A percentile compares a stretch with the other conserved stretches of the same genome.
These are phyloP conservation scores for Sporothrix variecibatus DNA, from an alignment of 2,329 filamentous ascomycete genomes.

Conservation along the genomic window DNA sequence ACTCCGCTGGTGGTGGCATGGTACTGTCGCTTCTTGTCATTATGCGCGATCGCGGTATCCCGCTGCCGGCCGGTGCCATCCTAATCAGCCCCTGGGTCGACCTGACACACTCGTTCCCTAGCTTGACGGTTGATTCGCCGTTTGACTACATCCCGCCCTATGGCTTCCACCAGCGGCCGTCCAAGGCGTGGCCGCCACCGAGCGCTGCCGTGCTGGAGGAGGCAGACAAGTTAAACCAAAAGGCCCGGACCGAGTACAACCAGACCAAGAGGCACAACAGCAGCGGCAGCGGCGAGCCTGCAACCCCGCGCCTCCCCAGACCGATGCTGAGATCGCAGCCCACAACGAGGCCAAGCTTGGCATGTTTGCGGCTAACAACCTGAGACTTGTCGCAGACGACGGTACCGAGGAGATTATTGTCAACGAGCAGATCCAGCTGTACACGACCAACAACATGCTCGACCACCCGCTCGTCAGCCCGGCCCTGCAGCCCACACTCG, in stretches of 20 bases:
- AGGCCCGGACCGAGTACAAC: slow-evolving; percentile 40
- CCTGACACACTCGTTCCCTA: slow-evolving; percentile 92
- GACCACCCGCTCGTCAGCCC: slow-evolving; percentile 89
- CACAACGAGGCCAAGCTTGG: slow-evolving; percentile 14
- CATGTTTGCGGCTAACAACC: slow-evolving; percentile 39
- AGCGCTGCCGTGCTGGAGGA: slow-evolving; percentile 71
- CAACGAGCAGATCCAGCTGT: slow-evolving; percentile 91
- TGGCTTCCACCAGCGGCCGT: slow-evolving; percentile 90
- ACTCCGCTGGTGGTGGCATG: slow-evolving; percentile 94
- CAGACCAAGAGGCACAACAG: background rate
- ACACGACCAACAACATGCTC: slow-evolving; percentile 80
- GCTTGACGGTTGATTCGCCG: slow-evolving; percentile 69
- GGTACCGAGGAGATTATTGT: slow-evolving; percentile 67
- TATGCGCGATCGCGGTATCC: slow-evolving; percentile 78
- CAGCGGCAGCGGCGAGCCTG: background rate
- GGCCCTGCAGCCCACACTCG: slow-evolving; percentile 81
- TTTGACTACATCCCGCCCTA: slow-evolving; percentile 85
- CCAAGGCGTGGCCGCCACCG: slow-evolving; percentile 87
- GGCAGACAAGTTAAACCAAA: slow-evolving; percentile 50
- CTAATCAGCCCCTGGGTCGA: slow-evolving; percentile 96
- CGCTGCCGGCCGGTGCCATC: slow-evolving; percentile 85
- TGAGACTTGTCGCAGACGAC: slow-evolving; percentile 52
- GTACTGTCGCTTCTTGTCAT: slow-evolving; percentile 76
- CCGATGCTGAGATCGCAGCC: slow-evolving; percentile 36
- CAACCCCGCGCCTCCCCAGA: slow-evolving; percentile 21